These are phyloP conservation scores for Serendipita sp. DNA, from an alignment of 768 basidiomycete genomes.

Conservation along the genomic window DNA sequence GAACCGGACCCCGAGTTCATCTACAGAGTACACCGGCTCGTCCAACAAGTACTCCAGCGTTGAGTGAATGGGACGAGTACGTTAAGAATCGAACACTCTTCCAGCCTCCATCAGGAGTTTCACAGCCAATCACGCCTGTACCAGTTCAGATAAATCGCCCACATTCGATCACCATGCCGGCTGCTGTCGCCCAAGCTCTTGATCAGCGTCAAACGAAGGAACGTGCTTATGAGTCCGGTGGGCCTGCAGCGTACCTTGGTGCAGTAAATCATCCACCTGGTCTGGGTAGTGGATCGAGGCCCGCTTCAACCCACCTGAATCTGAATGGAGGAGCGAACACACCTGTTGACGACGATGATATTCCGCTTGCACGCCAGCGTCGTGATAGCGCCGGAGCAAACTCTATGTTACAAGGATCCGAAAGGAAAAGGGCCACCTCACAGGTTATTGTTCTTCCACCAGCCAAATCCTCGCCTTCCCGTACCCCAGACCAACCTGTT, in stretches of 20 bases:
- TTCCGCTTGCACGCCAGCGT: background rate
- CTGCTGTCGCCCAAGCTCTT: constrained; percentile 62
- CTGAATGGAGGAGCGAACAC: background rate
- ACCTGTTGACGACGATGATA: background rate
- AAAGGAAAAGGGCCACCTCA: background rate
- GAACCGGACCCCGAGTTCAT: background rate
- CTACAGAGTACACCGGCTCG: constrained; percentile 17
- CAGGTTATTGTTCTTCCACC: constrained; percentile 25
- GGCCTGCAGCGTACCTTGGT: constrained; percentile 24
- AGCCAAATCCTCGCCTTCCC: constrained; percentile 31
- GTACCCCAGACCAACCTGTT: constrained; percentile 26
- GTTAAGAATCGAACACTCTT: constrained; percentile 70
- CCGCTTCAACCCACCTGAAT: background rate
- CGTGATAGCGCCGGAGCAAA: background rate
- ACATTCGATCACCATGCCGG: constrained; percentile 40
- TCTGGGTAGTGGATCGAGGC: background rate
- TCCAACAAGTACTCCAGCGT: constrained; percentile 60
- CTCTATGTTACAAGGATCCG: background rate
- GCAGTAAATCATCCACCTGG: constrained; percentile 10
- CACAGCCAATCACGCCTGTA: constrained; percentile 60
- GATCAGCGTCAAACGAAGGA: constrained; percentile 56
- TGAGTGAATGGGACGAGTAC: constrained; percentile 73
- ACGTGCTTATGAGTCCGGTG: constrained; percentile 37
- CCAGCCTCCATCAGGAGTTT: constrained; percentile 66
- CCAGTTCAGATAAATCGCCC: constrained; percentile 22